A percentile compares a stretch with the other conserved stretches of the same genome.
Conservation (phyloP, 441 rosid genomes). For the Lagerstroemia fauriei region DNA sequence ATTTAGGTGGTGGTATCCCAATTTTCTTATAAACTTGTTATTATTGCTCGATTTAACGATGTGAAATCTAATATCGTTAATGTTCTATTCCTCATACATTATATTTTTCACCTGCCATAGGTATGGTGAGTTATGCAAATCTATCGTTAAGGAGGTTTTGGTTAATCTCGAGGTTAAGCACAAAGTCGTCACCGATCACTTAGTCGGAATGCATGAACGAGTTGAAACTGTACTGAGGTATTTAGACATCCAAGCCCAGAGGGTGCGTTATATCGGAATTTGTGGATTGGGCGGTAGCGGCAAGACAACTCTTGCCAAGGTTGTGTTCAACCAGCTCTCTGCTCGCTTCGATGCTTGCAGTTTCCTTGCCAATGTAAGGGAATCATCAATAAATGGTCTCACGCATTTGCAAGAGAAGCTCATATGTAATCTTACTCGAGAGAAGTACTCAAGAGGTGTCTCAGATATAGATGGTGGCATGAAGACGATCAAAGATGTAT, state of each 20-base stretch:
- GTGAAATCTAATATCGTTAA: no score
- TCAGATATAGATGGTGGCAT: background rate
- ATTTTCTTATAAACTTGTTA: no score
- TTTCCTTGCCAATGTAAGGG: background rate
- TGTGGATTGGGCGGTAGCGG: background rate
- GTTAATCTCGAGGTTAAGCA: background rate
- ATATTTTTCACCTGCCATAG: no score
- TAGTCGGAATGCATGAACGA: background rate
- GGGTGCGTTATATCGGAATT: background rate
- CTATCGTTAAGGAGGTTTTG: no score
- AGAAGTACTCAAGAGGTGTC: background rate
- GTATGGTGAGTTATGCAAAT: no score
- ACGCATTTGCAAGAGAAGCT: no score
- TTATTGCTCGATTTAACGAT: no score
- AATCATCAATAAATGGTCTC: no score
- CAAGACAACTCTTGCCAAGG: background rate
- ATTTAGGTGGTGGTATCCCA: no score
- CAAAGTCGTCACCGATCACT: background rate
- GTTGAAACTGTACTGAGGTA: background rate
- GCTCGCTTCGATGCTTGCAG: background rate
- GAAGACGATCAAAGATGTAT: background rate
- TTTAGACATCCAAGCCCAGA: background rate
- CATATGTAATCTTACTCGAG: no score
- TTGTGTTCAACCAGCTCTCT: background rate
- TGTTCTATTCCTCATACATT: no score